Conservation (phyloP, 345 rosid genomes). For the Salix udensis region DNA sequence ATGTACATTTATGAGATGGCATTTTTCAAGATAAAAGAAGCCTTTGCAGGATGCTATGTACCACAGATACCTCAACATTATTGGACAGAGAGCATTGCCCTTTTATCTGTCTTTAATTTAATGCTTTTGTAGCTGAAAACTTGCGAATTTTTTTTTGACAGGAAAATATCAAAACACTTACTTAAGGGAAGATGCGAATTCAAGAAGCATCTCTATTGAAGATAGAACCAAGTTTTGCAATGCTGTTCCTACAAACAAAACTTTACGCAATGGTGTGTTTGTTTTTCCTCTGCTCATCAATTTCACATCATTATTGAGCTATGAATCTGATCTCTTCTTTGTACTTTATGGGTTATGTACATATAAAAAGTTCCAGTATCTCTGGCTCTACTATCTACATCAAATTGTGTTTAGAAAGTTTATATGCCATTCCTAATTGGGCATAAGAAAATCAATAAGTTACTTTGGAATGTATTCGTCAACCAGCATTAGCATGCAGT, state of each 20-base stretch:
- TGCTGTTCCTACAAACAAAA: slow-evolving; percentile 30
- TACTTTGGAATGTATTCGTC: no score
- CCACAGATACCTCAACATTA: not conserved
- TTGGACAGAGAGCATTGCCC: not conserved
- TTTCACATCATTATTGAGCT: not conserved
- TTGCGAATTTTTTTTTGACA: slow-evolving; percentile 17
- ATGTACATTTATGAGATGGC: not conserved
- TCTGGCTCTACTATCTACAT: not conserved
- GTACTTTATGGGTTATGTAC: not conserved
- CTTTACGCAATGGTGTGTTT: slow-evolving; percentile 54
- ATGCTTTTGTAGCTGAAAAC: not conserved
- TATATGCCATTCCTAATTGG: not conserved
- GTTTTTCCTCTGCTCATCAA: not conserved
- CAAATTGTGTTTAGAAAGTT: not conserved
- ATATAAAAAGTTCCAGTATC: not conserved
- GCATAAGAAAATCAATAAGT: not conserved
- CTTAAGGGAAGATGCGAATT: slow-evolving; percentile 15
- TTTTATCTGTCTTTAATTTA: not conserved
- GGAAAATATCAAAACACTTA: slow-evolving; percentile 25
- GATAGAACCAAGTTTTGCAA: slow-evolving; percentile 23
- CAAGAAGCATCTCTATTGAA: slow-evolving; percentile 22
- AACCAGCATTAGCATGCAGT: no score
- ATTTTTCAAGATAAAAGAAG: not conserved
- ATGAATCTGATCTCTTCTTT: slow-evolving; percentile 1
- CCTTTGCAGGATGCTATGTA: not conserved